A percentile compares a stretch with the other conserved stretches of the same genome.
phyloP scores from a whole-genome alignment of 352 stramenopile species.

The Globisporangium spinosum region DNA sequence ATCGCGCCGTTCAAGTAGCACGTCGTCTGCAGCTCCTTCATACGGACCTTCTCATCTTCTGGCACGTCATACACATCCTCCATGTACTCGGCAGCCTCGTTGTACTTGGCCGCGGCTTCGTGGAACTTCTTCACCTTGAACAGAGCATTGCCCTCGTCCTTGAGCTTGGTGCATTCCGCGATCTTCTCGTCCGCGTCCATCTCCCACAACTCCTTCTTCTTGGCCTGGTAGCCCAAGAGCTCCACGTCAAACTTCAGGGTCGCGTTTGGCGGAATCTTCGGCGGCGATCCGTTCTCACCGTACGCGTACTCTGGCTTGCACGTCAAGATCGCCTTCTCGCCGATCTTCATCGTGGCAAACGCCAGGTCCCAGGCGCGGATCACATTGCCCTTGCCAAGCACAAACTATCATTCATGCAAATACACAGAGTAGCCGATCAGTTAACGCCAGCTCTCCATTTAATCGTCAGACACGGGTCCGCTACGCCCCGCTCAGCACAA shows the following conservation, averaged over 20 bases:
- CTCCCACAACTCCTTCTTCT: slow-evolving; percentile 94
- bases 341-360: slow-evolving; percentile 94
- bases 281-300: slow-evolving; percentile 84
- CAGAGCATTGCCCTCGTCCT: slow-evolving; percentile 89
- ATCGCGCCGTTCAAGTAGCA: slow-evolving; percentile 93
- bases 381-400: slow-evolving; percentile 85
- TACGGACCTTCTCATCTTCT: slow-evolving; percentile 80
- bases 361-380: slow-evolving; percentile 89
- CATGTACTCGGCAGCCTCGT: slow-evolving; percentile 73
- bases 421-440: background rate
- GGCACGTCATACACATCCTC: slow-evolving; percentile 85
- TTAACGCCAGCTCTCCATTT: background rate
- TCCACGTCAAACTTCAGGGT: slow-evolving; percentile 96
- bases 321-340: slow-evolving; percentile 92
- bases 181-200: slow-evolving; percentile 86
- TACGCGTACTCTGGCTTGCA: slow-evolving; percentile 94
- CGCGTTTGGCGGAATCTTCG: slow-evolving; percentile 93
- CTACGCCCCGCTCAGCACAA: background rate
- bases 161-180: slow-evolving; percentile 81
- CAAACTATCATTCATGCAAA: slow-evolving; percentile 40
- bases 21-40: slow-evolving; percentile 88
- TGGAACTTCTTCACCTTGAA: slow-evolving; percentile 90
- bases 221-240: slow-evolving; percentile 92
- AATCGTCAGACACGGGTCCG: background rate
- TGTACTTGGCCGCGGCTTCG: slow-evolving; percentile 86